A percentile compares a stretch with the other conserved stretches of the same genome.
Evolutionary conservation across 768 basidiomycete species (phyloP).

Genomic region (Tephrocybe sp.): DNA sequence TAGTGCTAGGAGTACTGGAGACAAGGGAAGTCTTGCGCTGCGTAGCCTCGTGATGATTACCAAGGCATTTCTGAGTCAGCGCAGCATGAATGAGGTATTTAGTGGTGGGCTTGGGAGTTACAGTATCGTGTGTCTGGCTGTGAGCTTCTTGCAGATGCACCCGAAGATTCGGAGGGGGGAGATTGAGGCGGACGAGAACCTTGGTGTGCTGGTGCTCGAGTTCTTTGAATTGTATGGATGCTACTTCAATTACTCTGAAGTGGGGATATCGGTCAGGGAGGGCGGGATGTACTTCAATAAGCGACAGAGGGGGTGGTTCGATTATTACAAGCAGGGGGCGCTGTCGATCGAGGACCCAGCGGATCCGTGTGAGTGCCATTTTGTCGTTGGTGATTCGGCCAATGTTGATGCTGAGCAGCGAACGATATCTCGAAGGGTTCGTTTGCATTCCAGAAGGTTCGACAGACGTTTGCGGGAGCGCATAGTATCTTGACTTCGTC

Average conservation of each 20-base stretch:
- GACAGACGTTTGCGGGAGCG: conserved; percentile 82
- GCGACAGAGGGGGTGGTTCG: conserved; percentile 76
- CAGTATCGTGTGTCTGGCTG: conserved; percentile 88
- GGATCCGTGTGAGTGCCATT: conserved; percentile 65
- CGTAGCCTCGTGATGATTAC: conserved; percentile 83
- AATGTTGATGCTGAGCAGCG: conserved; percentile 41
- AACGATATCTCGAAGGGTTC: conserved; percentile 94
- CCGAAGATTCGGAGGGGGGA: conserved; percentile 89
- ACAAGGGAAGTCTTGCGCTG: conserved; percentile 59
- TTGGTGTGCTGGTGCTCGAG: conserved; percentile 94
- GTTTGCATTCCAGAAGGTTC: conserved; percentile 79
- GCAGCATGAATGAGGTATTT: conserved; percentile 98
- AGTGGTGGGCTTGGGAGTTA: conserved; percentile 94
- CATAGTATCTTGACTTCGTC: conserved; percentile 74
- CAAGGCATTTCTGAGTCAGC: conserved; percentile 87
- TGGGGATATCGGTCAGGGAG: conserved; percentile 84
- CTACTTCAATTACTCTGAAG: conserved; percentile 88
- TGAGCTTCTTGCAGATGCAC: conserved; percentile 97
- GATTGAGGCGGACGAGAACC: conserved; percentile 83
- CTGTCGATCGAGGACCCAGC: conserved; percentile 94
- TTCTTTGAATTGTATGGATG: conserved; percentile 96
- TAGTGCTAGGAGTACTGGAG: conserved; percentile 15
- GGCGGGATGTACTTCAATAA: conserved; percentile 93
- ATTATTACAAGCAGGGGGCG: conserved; percentile 52
- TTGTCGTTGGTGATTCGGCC: not conserved